Evolutionary conservation across 805 yeast species (phyloP).

Genomic region (Saccharomycopsis malanga): DNA sequence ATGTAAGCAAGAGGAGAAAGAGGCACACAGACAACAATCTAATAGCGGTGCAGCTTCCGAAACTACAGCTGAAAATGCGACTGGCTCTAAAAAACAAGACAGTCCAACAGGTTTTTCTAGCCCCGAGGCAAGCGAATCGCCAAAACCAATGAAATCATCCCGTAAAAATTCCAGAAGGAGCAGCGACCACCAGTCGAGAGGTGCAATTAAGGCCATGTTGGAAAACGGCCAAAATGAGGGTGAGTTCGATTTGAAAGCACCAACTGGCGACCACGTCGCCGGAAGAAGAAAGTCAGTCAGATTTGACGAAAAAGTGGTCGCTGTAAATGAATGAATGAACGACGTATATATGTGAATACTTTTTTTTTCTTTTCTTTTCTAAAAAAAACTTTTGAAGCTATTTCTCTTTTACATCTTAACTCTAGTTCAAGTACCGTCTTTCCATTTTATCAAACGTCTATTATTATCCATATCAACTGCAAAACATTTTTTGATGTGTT

Average conservation of each 20-base stretch:
- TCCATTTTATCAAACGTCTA: too few species aligned
- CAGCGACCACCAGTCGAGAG: conserved; percentile 21
- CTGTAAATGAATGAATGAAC: conserved; percentile 30
- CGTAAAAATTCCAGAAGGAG: conserved; percentile 19
- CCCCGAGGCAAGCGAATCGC: not conserved
- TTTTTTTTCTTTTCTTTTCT: too few species aligned
- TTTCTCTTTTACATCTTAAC: too few species aligned
- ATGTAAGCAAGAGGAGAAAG: conserved; percentile 50
- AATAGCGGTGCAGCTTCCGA: conserved; percentile 25
- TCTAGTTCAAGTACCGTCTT: too few species aligned
- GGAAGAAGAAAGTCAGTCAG: conserved; percentile 57
- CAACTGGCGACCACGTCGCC: conserved; percentile 19
- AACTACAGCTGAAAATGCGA: conserved; percentile 1
- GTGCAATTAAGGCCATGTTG: conserved; percentile 44
- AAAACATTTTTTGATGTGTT: too few species aligned
- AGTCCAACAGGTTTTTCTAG: not conserved
- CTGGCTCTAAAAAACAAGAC: conserved; percentile 30
- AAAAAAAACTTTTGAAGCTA: too few species aligned
- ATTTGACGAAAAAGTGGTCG: conserved; percentile 54
- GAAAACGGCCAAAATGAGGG: conserved; percentile 30
- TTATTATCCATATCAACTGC: too few species aligned
- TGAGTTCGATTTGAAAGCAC: conserved; percentile 39
- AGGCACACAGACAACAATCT: conserved; percentile 41
- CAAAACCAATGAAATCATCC: conserved; percentile 23
- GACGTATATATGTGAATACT: too few species aligned